Evolutionary conservation across 23 red algal genomes (phyloP), one percentile per base, ranked within the genome.

Genomic region (Porphyridium purpureum): DNA sequence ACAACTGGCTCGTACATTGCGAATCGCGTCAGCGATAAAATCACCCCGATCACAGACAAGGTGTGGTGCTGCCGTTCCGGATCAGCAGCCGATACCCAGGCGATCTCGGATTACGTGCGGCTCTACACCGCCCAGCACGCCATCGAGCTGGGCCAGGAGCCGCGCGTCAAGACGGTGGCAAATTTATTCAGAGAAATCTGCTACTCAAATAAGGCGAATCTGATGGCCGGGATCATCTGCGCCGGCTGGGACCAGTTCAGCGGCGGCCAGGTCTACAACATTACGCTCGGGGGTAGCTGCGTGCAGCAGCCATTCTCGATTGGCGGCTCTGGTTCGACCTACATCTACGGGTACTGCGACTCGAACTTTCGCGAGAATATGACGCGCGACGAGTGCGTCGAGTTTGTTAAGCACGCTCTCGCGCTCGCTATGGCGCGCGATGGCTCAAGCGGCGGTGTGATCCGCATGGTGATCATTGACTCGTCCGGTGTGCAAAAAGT

Each of bases 261-360:
- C 30, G 79, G 78, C 31, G 90, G 90, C 11, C 69, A 93, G 74
- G 90, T 98, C 51, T 98, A 81, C 35, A 74, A 52, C 20, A 98
- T 98, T 60, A 70, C 90, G 7, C 66, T 98, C 7, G 90, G 90
- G 2, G 90, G 90, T 3, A 61, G 60, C n/a, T 32, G 80, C 29
- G 50, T 98, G 34, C 57, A 69, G 32, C 90, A 98, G 64, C 90
- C 90, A 26, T 98, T 84, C 61, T 57, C 79, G 11, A 98, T 98
- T 36, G 81, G 90, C 22, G 90, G 90, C 15, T 77, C 69, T 24
- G 90, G 90, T n/a, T 74, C 64, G 57, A 72, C 73, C 0, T 98
- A 86, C 47, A 98, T 98, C 50, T 98, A 98, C 50, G 90, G 90
- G 23, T 86, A 57, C 42, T 98, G 90, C 62, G 90, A 98, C 44